Evolutionary conservation across 495 filamentous ascomycete species (phyloP).

Genomic region (Talaromyces liani): DNA sequence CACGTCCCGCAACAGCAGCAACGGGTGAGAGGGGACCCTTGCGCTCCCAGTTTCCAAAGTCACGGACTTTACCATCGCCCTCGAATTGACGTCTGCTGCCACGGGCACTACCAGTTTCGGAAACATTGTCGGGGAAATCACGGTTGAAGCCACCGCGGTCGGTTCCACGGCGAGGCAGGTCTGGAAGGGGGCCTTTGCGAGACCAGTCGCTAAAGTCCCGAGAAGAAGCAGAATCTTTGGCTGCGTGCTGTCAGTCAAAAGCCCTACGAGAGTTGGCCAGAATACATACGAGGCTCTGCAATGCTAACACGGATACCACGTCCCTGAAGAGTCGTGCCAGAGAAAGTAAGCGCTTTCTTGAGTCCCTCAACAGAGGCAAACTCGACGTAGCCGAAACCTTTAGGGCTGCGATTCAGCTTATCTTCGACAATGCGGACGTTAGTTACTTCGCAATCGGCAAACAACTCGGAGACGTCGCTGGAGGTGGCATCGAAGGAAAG

Average conservation of each 20-base stretch:
- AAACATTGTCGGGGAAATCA: conserved; percentile 38
- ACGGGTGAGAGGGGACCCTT: conserved; percentile 83
- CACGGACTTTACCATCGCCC: conserved; percentile 76
- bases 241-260: conserved; percentile 37
- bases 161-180: conserved; percentile 48
- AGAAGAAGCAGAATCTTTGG: conserved; percentile 62
- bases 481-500: conserved; percentile 86
- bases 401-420: conserved; percentile 81
- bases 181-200: conserved; percentile 80
- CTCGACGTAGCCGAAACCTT: conserved; percentile 97
- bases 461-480: conserved; percentile 76
- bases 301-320: conserved; percentile 82
- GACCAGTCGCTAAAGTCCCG: conserved; percentile 77
- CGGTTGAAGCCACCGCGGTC: conserved; percentile 42
- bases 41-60: conserved; percentile 91
- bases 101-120: conserved; percentile 47
- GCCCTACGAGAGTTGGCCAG: conserved; percentile 27
- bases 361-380: conserved; percentile 83
- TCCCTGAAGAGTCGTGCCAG: conserved; percentile 72
- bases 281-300: conserved; percentile 70
- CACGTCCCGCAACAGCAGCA: conserved; percentile 48
- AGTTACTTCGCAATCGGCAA: conserved; percentile 71
- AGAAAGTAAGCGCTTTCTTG: conserved; percentile 81
- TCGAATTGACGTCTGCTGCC: conserved; percentile 46
- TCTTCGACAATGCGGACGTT: conserved; percentile 96